These are phyloP conservation scores for Kwoniella shivajii DNA, from an alignment of 1,284 basidiomycete genomes.

Conservation along the genomic window DNA sequence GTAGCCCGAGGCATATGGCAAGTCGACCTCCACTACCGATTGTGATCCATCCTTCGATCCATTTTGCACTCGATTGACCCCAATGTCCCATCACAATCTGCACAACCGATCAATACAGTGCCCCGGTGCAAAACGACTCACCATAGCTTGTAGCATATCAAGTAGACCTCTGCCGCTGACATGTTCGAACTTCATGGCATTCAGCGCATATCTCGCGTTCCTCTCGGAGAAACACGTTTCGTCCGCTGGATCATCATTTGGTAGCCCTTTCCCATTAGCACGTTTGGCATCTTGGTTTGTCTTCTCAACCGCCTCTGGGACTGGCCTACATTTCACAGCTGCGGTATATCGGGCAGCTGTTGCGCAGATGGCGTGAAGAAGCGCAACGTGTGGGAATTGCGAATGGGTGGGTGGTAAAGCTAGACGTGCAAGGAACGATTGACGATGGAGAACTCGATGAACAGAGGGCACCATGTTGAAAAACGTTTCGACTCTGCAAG, in stretches of 20 bases:
- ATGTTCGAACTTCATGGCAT: slow-evolving; percentile 26
- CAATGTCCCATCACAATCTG: slow-evolving; percentile 29
- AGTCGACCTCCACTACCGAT: slow-evolving; percentile 26
- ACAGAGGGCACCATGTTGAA: slow-evolving; percentile 48
- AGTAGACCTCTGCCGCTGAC: slow-evolving; percentile 25
- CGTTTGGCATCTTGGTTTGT: slow-evolving; percentile 17
- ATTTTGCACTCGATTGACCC: slow-evolving; percentile 35
- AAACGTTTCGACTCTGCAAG: slow-evolving; percentile 44
- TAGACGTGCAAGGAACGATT: slow-evolving; percentile 48
- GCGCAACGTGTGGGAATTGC: slow-evolving; percentile 52
- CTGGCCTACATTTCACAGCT: slow-evolving; percentile 28
- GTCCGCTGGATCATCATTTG: slow-evolving; percentile 21
- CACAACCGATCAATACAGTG: background rate
- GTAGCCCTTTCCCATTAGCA: slow-evolving; percentile 10
- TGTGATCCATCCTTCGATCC: slow-evolving; percentile 45
- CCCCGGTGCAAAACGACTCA: background rate
- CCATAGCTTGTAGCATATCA: slow-evolving; percentile 39
- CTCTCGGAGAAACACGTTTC: slow-evolving; percentile 36
- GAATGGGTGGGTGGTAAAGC: slow-evolving; percentile 53
- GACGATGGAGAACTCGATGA: slow-evolving; percentile 47
- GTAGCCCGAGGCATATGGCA: slow-evolving; percentile 37
- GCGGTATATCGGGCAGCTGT: slow-evolving; percentile 48
- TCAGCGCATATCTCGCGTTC: slow-evolving; percentile 27
- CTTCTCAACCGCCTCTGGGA: slow-evolving; percentile 23
- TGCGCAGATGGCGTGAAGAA: slow-evolving; percentile 56